A percentile compares a stretch with the other conserved stretches of the same genome.
Evolutionary conservation across 257 asterid species (phyloP).

Genomic region (Plantago ovata): DNA sequence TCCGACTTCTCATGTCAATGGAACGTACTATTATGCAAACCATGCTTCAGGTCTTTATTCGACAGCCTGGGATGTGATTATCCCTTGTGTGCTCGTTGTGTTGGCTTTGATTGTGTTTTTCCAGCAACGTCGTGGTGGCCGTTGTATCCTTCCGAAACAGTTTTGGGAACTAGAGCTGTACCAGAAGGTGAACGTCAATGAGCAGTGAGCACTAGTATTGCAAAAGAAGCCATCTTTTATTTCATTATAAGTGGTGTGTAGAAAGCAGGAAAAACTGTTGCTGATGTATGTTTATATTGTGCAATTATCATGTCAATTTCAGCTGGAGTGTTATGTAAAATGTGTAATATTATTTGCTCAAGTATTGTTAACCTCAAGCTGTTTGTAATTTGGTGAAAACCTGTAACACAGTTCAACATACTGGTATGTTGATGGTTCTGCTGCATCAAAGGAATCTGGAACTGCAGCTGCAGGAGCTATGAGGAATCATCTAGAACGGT

Average conservation of each 20-base stretch:
- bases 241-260: background rate
- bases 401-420: no score
- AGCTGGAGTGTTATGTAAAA: no score
- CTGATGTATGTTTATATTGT: no score
- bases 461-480: no score
- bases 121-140: slow-evolving; percentile 69
- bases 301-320: no score
- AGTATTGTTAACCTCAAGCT: no score
- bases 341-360: no score
- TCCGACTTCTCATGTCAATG: slow-evolving; percentile 19
- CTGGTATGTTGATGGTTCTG: no score
- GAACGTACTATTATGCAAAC: slow-evolving; percentile 55
- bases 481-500: no score
- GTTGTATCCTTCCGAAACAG: slow-evolving; percentile 47
- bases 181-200: slow-evolving; percentile 44
- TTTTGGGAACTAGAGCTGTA: slow-evolving; percentile 41
- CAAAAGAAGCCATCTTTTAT: background rate
- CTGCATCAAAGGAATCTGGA: no score
- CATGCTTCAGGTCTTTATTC: slow-evolving; percentile 60
- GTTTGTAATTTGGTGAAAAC: no score
- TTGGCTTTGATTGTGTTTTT: slow-evolving; percentile 46
- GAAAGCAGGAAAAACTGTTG: no score
- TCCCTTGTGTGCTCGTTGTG: slow-evolving; percentile 43
- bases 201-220: slow-evolving; percentile 3
- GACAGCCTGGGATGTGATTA: slow-evolving; percentile 62